Percentiles rank a stretch among this genome's conserved stretches.
Conservation (phyloP, 352 stramenopile genomes). For the Peronospora farinosa region DNA sequence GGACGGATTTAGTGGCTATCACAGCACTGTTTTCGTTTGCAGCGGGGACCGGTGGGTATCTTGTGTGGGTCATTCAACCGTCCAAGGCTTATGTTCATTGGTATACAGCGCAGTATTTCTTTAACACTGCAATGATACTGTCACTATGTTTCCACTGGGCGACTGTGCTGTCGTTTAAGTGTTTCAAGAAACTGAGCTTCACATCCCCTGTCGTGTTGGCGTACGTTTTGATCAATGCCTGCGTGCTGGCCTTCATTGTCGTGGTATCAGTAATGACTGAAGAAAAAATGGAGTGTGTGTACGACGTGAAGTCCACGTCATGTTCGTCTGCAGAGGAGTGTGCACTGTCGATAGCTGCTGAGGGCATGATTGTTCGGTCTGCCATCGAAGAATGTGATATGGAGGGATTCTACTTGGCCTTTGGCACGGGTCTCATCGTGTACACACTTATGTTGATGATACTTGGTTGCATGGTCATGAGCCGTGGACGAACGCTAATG, state of each 20-base stretch:
- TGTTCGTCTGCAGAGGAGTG: conserved; percentile 58
- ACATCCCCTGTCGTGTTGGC: conserved; percentile 72
- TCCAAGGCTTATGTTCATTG: conserved; percentile 82
- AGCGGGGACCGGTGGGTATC: conserved; percentile 60
- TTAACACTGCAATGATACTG: conserved; percentile 83
- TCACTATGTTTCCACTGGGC: conserved; percentile 86
- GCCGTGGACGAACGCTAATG: conserved; percentile 74
- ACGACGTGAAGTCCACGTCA: conserved; percentile 47
- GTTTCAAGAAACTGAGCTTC: conserved; percentile 81
- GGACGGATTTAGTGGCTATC: conserved; percentile 84
- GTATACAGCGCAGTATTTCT: conserved; percentile 84
- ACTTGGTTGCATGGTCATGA: conserved; percentile 84
- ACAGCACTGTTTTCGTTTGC: conserved; percentile 77
- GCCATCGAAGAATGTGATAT: conserved; percentile 68
- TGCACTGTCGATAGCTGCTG: conserved; percentile 46
- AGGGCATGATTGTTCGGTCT: conserved; percentile 60
- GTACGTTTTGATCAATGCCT: conserved; percentile 59
- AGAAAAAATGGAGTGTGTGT: conserved; percentile 67
- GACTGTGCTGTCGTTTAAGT: conserved; percentile 78
- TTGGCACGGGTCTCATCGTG: conserved; percentile 72
- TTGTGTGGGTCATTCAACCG: conserved; percentile 81
- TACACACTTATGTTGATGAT: conserved; percentile 84
- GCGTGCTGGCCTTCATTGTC: conserved; percentile 65
- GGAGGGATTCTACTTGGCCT: conserved; percentile 73
- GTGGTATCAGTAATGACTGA: conserved; percentile 45